Conservation (phyloP, 2,329 filamentous ascomycete species). For the Grosmannia huntii region DNA sequence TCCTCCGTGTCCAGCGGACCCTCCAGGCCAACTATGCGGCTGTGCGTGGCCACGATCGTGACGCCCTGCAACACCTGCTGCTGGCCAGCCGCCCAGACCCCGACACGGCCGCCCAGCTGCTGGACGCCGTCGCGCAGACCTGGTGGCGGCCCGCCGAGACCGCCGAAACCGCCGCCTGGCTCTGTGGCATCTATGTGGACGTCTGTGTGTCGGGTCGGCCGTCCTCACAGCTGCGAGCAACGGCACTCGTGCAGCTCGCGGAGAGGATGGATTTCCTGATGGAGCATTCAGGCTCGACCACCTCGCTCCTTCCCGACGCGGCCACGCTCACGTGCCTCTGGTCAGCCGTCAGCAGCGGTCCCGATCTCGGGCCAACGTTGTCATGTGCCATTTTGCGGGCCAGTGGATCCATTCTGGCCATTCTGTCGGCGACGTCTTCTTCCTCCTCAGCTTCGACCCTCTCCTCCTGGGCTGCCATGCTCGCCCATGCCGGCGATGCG, state of each 20-base stretch:
- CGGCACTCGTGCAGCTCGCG: slow-evolving; percentile 35
- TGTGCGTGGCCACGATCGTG: slow-evolving; percentile 8
- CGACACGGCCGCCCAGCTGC: slow-evolving; percentile 26
- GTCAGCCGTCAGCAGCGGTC: slow-evolving; percentile 18
- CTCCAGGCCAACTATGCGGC: slow-evolving; percentile 25
- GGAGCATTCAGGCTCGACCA: background rate
- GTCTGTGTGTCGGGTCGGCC: slow-evolving; percentile 18
- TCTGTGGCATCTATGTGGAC: slow-evolving; percentile 31
- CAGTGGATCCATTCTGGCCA: slow-evolving; percentile 34
- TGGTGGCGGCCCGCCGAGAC: slow-evolving; percentile 11
- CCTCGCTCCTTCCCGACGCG: background rate
- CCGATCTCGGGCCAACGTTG: slow-evolving; percentile 30
- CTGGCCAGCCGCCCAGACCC: slow-evolving; percentile 25
- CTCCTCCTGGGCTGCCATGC: slow-evolving; percentile 34
- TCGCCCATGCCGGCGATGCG: slow-evolving; percentile 33
- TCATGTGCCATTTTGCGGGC: slow-evolving; percentile 35
- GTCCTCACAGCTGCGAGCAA: slow-evolving; percentile 32
- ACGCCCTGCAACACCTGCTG: slow-evolving; percentile 18
- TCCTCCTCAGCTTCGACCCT: slow-evolving; percentile 13
- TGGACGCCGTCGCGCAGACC: slow-evolving; percentile 24
- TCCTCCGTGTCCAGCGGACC: slow-evolving; percentile 26
- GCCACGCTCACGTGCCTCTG: background rate
- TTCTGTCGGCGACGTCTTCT: background rate
- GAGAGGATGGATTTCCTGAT: slow-evolving; percentile 29
- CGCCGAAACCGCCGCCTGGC: slow-evolving; percentile 12